These are phyloP conservation scores for Hypholoma fasciculare DNA, from an alignment of 768 basidiomycete species.

Conservation along the genomic window DNA sequence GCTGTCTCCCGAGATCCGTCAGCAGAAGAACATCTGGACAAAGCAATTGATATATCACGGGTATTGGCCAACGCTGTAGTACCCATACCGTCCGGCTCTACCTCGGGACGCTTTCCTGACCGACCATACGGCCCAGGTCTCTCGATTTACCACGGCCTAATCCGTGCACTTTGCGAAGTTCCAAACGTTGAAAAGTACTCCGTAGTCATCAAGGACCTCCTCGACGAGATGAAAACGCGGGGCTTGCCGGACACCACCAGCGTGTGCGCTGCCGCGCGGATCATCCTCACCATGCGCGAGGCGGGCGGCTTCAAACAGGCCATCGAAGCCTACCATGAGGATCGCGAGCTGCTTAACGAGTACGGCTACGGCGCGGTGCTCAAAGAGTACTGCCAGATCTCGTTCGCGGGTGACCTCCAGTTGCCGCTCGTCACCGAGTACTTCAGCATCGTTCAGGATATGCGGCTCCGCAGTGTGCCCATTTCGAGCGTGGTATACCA, in stretches of 20 bases:
- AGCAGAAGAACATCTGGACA: constrained; percentile 46
- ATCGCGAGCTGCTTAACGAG: constrained; percentile 47
- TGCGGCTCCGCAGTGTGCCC: constrained; percentile 63
- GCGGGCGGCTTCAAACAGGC: constrained; percentile 57
- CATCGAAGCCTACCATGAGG: constrained; percentile 55
- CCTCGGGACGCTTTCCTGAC: neutral
- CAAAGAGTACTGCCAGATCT: constrained; percentile 58
- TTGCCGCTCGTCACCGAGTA: constrained; percentile 55
- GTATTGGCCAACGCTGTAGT: constrained; percentile 8
- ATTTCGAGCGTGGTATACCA: constrained; percentile 66
- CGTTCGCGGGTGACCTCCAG: constrained; percentile 42
- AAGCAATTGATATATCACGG: constrained; percentile 52
- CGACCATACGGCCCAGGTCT: constrained; percentile 44
- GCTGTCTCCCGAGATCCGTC: constrained; percentile 41
- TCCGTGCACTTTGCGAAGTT: constrained; percentile 48
- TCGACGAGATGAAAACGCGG: constrained; percentile 66
- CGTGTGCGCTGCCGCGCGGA: constrained; percentile 46
- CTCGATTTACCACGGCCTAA: constrained; percentile 53
- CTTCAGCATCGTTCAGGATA: constrained; percentile 78
- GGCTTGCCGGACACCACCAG: constrained; percentile 45
- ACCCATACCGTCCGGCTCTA: constrained; percentile 12
- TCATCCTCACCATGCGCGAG: constrained; percentile 69
- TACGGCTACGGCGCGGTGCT: constrained; percentile 66
- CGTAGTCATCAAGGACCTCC: constrained; percentile 45
- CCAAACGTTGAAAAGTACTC: constrained; percentile 46